Evolutionary conservation across 129 eudicot species (phyloP).

Genomic region (Scalesia atractyloides): DNA sequence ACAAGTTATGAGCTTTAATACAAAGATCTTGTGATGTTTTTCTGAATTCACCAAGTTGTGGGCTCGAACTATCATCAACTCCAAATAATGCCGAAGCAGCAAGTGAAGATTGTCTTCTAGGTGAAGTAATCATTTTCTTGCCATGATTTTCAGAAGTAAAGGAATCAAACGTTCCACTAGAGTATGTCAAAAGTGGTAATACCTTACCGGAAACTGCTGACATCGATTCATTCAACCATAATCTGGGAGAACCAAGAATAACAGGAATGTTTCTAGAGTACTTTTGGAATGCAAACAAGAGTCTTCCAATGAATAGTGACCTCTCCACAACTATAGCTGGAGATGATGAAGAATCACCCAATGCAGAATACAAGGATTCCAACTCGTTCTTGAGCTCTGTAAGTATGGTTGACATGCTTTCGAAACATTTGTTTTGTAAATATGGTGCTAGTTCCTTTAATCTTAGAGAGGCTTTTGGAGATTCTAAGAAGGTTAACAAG

Average conservation of each 20-base stretch:
- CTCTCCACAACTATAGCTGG: constrained; percentile 74
- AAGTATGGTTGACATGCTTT: constrained; percentile 68
- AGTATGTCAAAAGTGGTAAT: constrained; percentile 39
- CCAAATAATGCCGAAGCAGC: constrained; percentile 78
- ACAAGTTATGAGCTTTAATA: constrained; percentile 77
- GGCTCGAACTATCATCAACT: constrained; percentile 65
- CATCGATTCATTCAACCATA: constrained; percentile 63
- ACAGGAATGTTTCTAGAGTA: constrained; percentile 85
- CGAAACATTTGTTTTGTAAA: constrained; percentile 73
- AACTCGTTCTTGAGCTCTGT: constrained; percentile 64
- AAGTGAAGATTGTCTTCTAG: constrained; percentile 63
- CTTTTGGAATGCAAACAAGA: constrained; percentile 87
- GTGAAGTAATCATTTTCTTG: constrained; percentile 50
- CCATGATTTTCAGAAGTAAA: constrained; percentile 48
- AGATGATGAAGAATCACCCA: constrained; percentile 45
- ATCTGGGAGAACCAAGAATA: constrained; percentile 87
- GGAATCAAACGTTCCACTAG: constrained; percentile 48
- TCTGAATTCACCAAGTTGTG: constrained; percentile 71
- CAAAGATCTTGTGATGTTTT: constrained; percentile 74
- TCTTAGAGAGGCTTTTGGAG: constrained; percentile 86
- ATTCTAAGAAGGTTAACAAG: constrained; percentile 73
- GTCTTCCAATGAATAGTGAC: constrained; percentile 80
- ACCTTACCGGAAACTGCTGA: constrained; percentile 42
- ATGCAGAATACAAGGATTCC: constrained; percentile 51
- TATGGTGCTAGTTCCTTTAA: constrained; percentile 70